Conservation (phyloP, 306 rosid genomes). For the Quercus suber region DNA sequence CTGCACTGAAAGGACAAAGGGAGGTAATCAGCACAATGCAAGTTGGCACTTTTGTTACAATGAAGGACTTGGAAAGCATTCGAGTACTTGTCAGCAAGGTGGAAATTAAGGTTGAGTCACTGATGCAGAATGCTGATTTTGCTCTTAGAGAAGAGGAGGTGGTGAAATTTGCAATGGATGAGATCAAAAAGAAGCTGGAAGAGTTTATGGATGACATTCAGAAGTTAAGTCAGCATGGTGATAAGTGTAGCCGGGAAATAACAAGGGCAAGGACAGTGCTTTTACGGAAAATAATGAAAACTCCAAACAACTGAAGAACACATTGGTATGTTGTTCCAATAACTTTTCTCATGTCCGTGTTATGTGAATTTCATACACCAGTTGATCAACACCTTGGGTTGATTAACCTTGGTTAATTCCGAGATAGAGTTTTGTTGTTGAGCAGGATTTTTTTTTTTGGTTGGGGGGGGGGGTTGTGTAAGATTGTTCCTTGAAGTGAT, state of each 20-base stretch:
- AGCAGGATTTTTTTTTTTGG: not conserved
- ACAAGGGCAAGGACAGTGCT: conserved; percentile 72
- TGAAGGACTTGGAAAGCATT: conserved; percentile 64
- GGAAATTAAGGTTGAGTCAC: conserved; percentile 45
- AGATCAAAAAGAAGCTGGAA: conserved; percentile 78
- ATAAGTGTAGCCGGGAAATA: conserved; percentile 55
- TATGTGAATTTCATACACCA: not conserved
- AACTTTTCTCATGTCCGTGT: conserved; percentile 10
- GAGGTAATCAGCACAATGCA: conserved; percentile 62
- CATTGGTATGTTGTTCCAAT: conserved; percentile 24
- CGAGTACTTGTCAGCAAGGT: conserved; percentile 42
- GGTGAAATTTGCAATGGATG: conserved; percentile 63
- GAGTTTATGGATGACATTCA: conserved; percentile 49
- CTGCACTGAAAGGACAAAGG: conserved; percentile 45
- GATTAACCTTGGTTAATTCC: not conserved
- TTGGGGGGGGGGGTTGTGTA: not conserved
- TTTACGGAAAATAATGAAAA: conserved; percentile 49
- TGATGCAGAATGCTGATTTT: conserved; percentile 52
- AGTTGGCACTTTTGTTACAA: conserved; percentile 39
- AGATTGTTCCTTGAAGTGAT: not conserved
- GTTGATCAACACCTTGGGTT: conserved; percentile 21
- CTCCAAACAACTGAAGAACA: conserved; percentile 29
- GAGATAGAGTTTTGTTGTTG: conserved; percentile 5
- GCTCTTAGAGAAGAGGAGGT: conserved; percentile 72
- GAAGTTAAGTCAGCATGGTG: conserved; percentile 57